Base-by-base conservation (phyloP, 2,329 filamentous ascomycete species). In the Stachybotrys chartarum region DNA sequence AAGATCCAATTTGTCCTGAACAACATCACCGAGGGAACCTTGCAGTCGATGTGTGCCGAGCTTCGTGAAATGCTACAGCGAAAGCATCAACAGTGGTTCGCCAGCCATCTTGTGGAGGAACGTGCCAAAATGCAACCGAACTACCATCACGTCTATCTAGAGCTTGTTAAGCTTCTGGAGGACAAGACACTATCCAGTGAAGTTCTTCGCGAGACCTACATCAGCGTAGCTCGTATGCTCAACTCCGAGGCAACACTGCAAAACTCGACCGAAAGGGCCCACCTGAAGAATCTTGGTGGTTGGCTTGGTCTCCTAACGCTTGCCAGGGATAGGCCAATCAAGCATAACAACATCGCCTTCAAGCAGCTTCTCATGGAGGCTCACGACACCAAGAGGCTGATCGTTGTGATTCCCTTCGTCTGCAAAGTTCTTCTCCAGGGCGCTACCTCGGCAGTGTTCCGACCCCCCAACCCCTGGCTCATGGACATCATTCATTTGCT, bases 101-200 rank as follows among this genome's bases (percentile, higher is more conserved):
- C 95, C 7, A 86, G 86, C 51, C 96, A 97, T 66, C 79, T 99
- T 10, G 94, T 99, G 3, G 93, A 97, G 66, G 90, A 97, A 68
- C 90, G 95, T 50, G 95, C 93, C 35, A 97, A 97, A 72, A 87
- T 96, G 78, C 93, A 99, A 68, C 92, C 93, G 6, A 99, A 99
- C 70, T 97, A 95, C 66, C 94, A 99, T 63, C 82, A 88, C 57
- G 83, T 99, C 24, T 99, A 99, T 68, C 81, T 97, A 52, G 90
- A 96, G 63, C 82, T 99, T 53, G 82, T 99, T 57, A 87, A 87
- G 55, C 82, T 91, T 39, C 90, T 97, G 62, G 83, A 90, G 61
- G 85, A 94, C 68, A 88, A 83, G 66, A 74, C 80, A 10, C 77
- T 99, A 1, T 96, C 91, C 88, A 80, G 84, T 3, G 91, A 97